Percentiles rank a stretch among this genome's conserved stretches.
Evolutionary conservation across 2,329 filamentous ascomycete genomes (phyloP).

Genomic region (Exophiala lecanii-corni): DNA sequence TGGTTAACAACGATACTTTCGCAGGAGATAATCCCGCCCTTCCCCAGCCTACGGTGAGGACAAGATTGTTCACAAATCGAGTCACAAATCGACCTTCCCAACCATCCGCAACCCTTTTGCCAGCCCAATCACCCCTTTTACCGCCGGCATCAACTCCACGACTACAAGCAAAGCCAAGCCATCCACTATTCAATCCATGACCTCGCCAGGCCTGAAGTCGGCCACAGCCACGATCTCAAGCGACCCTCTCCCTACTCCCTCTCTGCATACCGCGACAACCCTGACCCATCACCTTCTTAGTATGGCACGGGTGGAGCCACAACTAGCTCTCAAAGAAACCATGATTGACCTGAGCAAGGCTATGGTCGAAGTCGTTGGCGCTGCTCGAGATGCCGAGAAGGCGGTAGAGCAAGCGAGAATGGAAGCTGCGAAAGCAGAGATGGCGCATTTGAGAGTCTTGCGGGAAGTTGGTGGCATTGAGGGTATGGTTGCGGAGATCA

Average conservation of each 20-base stretch:
- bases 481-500: conserved; percentile 1
- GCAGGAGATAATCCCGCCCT: no score
- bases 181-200: conserved; percentile 15
- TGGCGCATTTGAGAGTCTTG: conserved; percentile 16
- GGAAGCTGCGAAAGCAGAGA: conserved; percentile 27
- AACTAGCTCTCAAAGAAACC: conserved; percentile 15
- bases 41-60: conserved; percentile 4
- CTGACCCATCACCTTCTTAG: conserved; percentile 27
- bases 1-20: no score
- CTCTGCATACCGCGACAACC: conserved; percentile 23
- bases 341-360: conserved; percentile 26
- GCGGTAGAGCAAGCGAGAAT: conserved; percentile 29
- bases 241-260: conserved; percentile 8
- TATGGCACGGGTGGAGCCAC: conserved; percentile 20
- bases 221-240: not conserved
- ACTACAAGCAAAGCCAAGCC: conserved; percentile 13
- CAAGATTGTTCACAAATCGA: conserved; percentile 2
- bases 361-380: conserved; percentile 26
- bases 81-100: not conserved
- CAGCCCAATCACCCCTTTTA: conserved; percentile 19
- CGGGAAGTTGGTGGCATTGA: conserved; percentile 13
- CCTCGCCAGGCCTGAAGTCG: conserved; percentile 2
- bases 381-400: conserved; percentile 29
- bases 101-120: conserved; percentile 9
- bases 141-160: conserved; percentile 19